phyloP scores from a whole-genome alignment of 495 filamentous ascomycete genomes.

The Penicillium steckii region DNA sequence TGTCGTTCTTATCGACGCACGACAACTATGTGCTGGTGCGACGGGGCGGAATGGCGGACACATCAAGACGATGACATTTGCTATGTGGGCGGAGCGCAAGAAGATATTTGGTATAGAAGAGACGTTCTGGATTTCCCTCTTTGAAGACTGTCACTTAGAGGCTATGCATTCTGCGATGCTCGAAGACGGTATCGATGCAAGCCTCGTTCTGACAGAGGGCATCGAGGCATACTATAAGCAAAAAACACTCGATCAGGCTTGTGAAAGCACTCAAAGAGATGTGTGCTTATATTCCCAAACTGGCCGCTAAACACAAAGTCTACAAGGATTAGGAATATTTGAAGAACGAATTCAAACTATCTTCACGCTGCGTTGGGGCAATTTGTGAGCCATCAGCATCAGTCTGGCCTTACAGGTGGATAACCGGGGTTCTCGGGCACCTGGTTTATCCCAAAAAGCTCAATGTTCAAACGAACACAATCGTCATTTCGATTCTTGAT shows the following conservation, averaged over 20 bases:
- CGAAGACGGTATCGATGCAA: not conserved
- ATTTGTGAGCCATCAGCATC: not conserved
- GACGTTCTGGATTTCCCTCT: not conserved
- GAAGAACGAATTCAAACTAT: not conserved
- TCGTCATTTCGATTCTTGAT: not conserved
- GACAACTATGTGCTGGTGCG: not conserved
- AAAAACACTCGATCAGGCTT: not conserved
- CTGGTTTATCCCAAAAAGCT: not conserved
- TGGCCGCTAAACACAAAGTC: not conserved
- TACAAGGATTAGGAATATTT: not conserved
- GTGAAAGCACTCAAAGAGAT: not conserved
- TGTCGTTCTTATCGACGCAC: not conserved
- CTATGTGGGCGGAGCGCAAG: not conserved
- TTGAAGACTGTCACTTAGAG: not conserved
- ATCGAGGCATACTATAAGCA: not conserved
- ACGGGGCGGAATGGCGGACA: not conserved
- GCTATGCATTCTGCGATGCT: not conserved
- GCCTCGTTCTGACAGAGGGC: not conserved
- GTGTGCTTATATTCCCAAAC: not conserved
- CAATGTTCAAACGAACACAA: not conserved
- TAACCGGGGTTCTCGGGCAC: not conserved
- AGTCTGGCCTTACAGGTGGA: not conserved
- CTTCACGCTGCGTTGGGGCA: not conserved
- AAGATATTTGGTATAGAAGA: not conserved
- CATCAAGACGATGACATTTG: conserved; percentile 1